These are phyloP conservation scores for Fusarium sp. DNA, from an alignment of 2,329 filamentous ascomycete genomes.

Conservation along the genomic window DNA sequence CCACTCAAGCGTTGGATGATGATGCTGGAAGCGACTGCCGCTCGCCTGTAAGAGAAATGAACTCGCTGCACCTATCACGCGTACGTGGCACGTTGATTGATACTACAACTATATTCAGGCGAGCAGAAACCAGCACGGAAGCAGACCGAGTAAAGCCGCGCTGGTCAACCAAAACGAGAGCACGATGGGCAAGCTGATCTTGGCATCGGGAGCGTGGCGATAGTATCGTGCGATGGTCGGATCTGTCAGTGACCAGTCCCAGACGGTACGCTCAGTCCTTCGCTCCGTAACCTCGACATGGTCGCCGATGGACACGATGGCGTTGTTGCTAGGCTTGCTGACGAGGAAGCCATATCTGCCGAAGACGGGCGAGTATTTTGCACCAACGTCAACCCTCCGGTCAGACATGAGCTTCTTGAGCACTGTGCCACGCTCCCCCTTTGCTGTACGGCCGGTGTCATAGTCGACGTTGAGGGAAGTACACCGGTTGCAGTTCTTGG, in stretches of 20 bases:
- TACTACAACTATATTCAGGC: constrained; percentile 22
- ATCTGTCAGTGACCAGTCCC: constrained; percentile 60
- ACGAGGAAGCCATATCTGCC: constrained; percentile 77
- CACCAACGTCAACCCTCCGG: constrained; percentile 76
- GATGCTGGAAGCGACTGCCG: background rate
- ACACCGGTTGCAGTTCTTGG: constrained; percentile 78
- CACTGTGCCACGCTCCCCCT: constrained; percentile 69
- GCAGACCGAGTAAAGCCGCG: constrained; percentile 29
- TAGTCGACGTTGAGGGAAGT: constrained; percentile 80
- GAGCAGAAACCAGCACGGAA: constrained; percentile 33
- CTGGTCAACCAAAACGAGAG: constrained; percentile 31
- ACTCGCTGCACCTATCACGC: constrained; percentile 13
- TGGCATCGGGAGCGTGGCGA: constrained; percentile 13
- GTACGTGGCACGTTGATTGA: background rate
- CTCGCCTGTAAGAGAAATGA: constrained; percentile 9
- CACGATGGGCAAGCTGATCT: constrained; percentile 17
- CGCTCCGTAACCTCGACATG: constrained; percentile 64
- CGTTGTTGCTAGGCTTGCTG: constrained; percentile 38
- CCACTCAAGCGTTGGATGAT: background rate
- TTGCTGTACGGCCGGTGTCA: constrained; percentile 68
- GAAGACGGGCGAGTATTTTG: constrained; percentile 77
- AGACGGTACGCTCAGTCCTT: constrained; percentile 64
- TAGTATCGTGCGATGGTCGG: constrained; percentile 45
- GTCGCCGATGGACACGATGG: constrained; percentile 55
- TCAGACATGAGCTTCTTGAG: constrained; percentile 79